Base-by-base conservation (phyloP, 2,329 filamentous ascomycete species). In the Periconia macrospinosa region DNA sequence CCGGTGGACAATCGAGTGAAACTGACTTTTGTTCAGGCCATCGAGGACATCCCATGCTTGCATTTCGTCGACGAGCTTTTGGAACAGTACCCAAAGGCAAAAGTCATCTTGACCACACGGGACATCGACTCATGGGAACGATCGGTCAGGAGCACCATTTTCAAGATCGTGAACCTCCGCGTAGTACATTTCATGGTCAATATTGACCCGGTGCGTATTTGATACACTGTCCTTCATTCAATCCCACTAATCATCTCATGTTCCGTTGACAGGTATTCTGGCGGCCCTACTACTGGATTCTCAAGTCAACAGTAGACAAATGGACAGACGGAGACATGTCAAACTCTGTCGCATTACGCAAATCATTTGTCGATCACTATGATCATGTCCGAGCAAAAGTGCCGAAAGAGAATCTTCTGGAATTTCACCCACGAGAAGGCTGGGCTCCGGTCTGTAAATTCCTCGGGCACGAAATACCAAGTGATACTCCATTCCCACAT, bases 1-100 rank as follows among this genome's bases (percentile, higher is more conserved):
- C 19, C 11, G n/a, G n/a, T 19, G 6, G 27, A 9, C 10, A 54
- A 45, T 47, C 52, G 1, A 50, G 53, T 41, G 54, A 56, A 42
- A 50, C 53, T 27, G 48, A 50, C 8, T 50, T 50, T 2, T 56
- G 47, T 20, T 27, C 41, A 17, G 19, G 41, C n/a, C 6, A 13
- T 20, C 18, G 14, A 19, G 6, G 19, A 20, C 6, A 17, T 13
- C 83, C 86, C 86, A 9, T 83, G 84, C 20, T 82, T 85, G 42
- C 84, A 84, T 41, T 90, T 90, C 64, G 84, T 84, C 50, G 81
- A 86, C 69, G 87, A 90, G 70, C 78, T 90, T 55, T 86, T 89
- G 57, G 83, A 86, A 65, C 84, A 86, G 15, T 90, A 90, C 68
- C 87, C 87, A 1, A 84, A 89, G 51, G 87, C 87, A 53, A 90